A percentile compares a stretch with the other conserved stretches of the same genome.
Evolutionary conservation across 2,329 filamentous ascomycete genomes (phyloP).

Genomic region (Chaetothyriales sp.): DNA sequence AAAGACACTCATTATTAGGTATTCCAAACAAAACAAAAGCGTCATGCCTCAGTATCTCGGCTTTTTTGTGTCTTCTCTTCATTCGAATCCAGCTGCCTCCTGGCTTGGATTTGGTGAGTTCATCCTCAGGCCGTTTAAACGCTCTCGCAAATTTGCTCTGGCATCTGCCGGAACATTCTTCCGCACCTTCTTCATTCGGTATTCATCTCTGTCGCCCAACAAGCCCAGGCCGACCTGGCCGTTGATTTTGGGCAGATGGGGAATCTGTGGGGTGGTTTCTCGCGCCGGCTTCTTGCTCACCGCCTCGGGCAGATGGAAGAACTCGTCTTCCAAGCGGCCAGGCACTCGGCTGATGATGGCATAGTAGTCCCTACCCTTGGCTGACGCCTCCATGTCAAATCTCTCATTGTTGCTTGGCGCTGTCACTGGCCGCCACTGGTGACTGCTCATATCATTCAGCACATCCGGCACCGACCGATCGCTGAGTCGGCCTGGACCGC

Average conservation of each 20-base stretch:
- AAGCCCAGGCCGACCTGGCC: neutral
- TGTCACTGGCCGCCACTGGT: conserved; percentile 50
- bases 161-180: conserved; percentile 20
- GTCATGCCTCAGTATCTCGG: too few relatives aligned
- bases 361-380: conserved; percentile 42
- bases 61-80: neutral
- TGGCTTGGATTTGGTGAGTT: neutral
- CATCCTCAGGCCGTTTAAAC: neutral
- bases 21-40: neutral
- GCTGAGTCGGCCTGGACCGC: neutral
- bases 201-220: neutral
- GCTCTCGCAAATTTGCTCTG: neutral
- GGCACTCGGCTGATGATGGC: conserved; percentile 54
- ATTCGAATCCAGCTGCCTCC: neutral
- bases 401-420: conserved; percentile 42
- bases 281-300: neutral
- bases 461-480: conserved; percentile 35
- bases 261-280: neutral
- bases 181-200: conserved; percentile 21
- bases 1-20: too few relatives aligned
- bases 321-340: conserved; percentile 64
- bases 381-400: conserved; percentile 7
- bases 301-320: conserved; percentile 27
- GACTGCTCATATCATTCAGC: conserved; percentile 49
- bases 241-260: neutral